Conservation (phyloP, 768 basidiomycete species). For the Rickenella mellea region DNA sequence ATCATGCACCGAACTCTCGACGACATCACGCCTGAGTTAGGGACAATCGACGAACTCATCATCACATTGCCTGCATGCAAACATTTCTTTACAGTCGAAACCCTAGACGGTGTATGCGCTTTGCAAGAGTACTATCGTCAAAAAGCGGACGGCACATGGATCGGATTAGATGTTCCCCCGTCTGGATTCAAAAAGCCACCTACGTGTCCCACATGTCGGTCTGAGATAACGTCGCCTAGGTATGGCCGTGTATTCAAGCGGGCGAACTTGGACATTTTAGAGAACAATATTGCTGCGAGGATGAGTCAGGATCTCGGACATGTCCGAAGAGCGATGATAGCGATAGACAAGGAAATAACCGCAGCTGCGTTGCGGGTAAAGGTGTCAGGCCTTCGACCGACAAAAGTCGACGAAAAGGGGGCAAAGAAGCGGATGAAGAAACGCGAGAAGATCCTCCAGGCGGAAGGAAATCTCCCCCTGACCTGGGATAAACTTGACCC, state of each 20-base stretch:
- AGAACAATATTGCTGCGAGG: slow-evolving; percentile 45
- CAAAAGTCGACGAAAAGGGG: background rate
- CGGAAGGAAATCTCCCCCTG: slow-evolving; percentile 14
- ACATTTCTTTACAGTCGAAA: slow-evolving; percentile 64
- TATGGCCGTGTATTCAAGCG: slow-evolving; percentile 57
- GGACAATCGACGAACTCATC: slow-evolving; percentile 36
- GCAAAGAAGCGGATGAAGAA: slow-evolving; percentile 6
- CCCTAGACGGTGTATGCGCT: slow-evolving; percentile 50
- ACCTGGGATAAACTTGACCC: slow-evolving; percentile 20
- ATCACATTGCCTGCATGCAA: slow-evolving; percentile 54
- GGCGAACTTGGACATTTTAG: slow-evolving; percentile 55
- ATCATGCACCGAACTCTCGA: slow-evolving; percentile 39
- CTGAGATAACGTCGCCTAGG: slow-evolving; percentile 43
- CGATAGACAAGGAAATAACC: slow-evolving; percentile 16
- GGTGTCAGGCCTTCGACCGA: slow-evolving; percentile 9
- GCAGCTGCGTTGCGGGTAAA: slow-evolving; percentile 8
- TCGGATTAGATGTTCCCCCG: slow-evolving; percentile 32
- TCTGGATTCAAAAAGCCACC: slow-evolving; percentile 33
- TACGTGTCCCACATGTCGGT: slow-evolving; percentile 53
- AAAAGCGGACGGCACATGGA: slow-evolving; percentile 31
- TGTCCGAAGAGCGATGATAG: slow-evolving; percentile 19
- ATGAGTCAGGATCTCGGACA: slow-evolving; percentile 36
- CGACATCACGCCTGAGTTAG: slow-evolving; percentile 34
- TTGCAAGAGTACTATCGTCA: slow-evolving; percentile 41
- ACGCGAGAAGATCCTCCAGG: slow-evolving; percentile 10